Evolutionary conservation across 208 protist species (phyloP).

Genomic region (Leishmania lainsoni): DNA sequence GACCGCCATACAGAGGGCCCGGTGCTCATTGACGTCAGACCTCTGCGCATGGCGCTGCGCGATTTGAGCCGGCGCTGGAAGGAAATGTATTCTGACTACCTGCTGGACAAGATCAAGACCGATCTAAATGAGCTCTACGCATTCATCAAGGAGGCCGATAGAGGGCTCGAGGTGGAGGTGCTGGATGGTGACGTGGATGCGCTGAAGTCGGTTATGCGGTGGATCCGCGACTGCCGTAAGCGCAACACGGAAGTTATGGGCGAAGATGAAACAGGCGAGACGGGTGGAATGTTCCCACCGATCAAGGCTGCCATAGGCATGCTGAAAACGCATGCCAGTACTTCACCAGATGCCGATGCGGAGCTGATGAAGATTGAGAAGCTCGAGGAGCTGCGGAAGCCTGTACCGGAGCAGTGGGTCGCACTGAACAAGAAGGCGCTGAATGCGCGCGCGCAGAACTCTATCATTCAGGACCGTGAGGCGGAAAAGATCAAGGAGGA

Average conservation of each 20-base stretch:
- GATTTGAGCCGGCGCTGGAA: constrained; percentile 94
- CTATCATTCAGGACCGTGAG: constrained; percentile 92
- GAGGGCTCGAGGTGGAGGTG: constrained; percentile 92
- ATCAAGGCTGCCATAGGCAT: constrained; percentile 91
- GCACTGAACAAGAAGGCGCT: constrained; percentile 93
- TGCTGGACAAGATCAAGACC: constrained; percentile 90
- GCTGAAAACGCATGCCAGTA: constrained; percentile 90
- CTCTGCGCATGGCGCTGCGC: constrained; percentile 93
- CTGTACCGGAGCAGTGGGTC: constrained; percentile 92
- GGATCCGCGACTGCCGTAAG: constrained; percentile 92
- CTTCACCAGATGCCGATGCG: constrained; percentile 70
- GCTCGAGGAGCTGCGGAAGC: constrained; percentile 91
- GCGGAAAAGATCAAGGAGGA: constrained; percentile 93
- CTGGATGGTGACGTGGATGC: constrained; percentile 90
- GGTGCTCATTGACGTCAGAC: constrained; percentile 95
- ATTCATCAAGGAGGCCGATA: constrained; percentile 94
- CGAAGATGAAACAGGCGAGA: constrained; percentile 83
- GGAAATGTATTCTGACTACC: constrained; percentile 94
- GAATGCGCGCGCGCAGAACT: constrained; percentile 92
- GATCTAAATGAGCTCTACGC: constrained; percentile 83
- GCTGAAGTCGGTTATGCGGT: constrained; percentile 92
- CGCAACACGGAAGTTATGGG: constrained; percentile 86
- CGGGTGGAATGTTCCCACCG: constrained; percentile 89
- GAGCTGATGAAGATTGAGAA: constrained; percentile 91
- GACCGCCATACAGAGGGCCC: constrained; percentile 90